Evolutionary conservation across 805 yeast species (phyloP).

Genomic region (Candida endomychidarum): DNA sequence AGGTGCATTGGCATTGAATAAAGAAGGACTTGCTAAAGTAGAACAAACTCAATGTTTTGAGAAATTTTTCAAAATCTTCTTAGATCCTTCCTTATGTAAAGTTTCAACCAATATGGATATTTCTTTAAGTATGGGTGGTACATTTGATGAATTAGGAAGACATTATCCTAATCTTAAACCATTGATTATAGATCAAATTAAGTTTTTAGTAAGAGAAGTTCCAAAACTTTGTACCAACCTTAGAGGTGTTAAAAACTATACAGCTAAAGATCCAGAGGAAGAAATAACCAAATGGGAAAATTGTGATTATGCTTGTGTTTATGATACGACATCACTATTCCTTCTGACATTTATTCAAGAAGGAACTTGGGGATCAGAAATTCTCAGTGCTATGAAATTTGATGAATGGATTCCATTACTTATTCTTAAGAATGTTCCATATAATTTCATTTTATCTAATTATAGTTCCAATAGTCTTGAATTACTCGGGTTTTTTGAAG

Average conservation of each 20-base stretch:
- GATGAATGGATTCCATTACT: constrained; percentile 50
- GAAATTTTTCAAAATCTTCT: constrained; percentile 52
- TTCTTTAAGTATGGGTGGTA: constrained; percentile 55
- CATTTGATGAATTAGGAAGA: constrained; percentile 77
- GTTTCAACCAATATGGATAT: constrained; percentile 50
- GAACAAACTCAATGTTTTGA: constrained; percentile 37
- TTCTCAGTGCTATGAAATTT: constrained; percentile 37
- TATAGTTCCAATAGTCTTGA: constrained; percentile 54
- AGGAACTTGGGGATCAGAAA: constrained; percentile 45
- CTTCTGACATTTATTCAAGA: constrained; percentile 54
- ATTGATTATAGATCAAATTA: constrained; percentile 49
- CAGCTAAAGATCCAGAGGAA: constrained; percentile 21
- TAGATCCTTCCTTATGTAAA: constrained; percentile 48
- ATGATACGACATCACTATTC: constrained; percentile 53
- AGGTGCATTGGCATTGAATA: constrained; percentile 80
- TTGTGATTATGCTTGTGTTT: constrained; percentile 42
- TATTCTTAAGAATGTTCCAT: constrained; percentile 55
- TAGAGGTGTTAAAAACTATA: constrained; percentile 37
- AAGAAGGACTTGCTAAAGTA: constrained; percentile 64
- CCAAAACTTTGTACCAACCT: constrained; percentile 36
- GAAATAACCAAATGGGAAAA: constrained; percentile 56
- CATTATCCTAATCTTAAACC: constrained; percentile 78
- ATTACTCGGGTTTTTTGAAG: constrained; percentile 56
- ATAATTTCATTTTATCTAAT: constrained; percentile 57
- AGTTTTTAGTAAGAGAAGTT: constrained; percentile 43